phyloP scores from a whole-genome alignment of 192 early-diverging fungal genomes.

The Polychytrium aggregatum region DNA sequence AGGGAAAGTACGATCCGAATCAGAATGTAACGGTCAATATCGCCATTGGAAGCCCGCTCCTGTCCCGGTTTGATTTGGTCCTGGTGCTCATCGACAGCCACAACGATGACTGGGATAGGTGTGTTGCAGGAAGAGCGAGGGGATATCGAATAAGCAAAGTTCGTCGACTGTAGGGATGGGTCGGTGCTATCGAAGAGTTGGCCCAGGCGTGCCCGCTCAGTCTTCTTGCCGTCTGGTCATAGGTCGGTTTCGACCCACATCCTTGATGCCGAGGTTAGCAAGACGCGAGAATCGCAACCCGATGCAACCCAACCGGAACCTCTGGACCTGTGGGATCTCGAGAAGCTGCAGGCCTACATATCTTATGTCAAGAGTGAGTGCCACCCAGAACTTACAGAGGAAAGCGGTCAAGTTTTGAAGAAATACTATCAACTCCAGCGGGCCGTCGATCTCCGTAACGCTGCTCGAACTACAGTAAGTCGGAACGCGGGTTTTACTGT shows the following conservation, averaged over 20 bases:
- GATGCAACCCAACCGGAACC: no score
- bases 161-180: no score
- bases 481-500: no score
- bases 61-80: constrained; percentile 67
- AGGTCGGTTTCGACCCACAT: constrained; percentile 10
- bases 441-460: constrained; percentile 46
- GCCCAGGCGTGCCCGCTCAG: no score
- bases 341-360: constrained; percentile 59
- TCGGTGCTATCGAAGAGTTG: no score
- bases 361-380: constrained; percentile 41
- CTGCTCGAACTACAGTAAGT: constrained; percentile 69
- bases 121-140: no score
- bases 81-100: constrained; percentile 56
- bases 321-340: constrained; percentile 43
- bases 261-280: constrained; percentile 2
- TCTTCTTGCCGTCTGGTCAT: not conserved
- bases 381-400: constrained; percentile 44
- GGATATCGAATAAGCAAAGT: no score
- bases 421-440: constrained; percentile 64
- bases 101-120: constrained; percentile 56
- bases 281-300: constrained; percentile 10
- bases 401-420: constrained; percentile 50
- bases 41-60: constrained; percentile 48
- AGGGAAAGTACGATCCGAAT: constrained; percentile 54
- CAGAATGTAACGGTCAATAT: constrained; percentile 56